These are phyloP conservation scores for Ambrosia artemisiifolia DNA, from an alignment of 129 eudicot genomes.

Conservation along the genomic window DNA sequence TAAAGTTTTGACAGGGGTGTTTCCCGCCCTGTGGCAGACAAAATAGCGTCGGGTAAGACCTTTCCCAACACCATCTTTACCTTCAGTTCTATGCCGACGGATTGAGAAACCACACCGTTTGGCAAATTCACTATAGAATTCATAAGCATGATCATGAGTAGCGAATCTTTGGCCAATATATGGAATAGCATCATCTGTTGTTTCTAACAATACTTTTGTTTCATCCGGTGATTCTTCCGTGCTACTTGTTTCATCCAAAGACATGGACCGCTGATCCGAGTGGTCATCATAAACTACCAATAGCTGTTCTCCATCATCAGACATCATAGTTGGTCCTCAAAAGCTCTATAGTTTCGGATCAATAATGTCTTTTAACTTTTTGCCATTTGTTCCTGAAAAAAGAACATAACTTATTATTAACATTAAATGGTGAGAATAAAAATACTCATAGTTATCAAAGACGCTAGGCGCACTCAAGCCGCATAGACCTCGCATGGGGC, in stretches of 20 bases:
- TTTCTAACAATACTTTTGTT: conserved; percentile 61
- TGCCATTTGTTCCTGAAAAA: conserved; percentile 32
- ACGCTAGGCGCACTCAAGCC: background rate
- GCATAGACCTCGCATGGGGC: no score
- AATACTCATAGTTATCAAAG: background rate
- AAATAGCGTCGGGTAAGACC: conserved; percentile 97
- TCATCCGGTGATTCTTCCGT: conserved; percentile 91
- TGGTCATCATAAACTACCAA: conserved; percentile 76
- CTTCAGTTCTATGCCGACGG: conserved; percentile 97
- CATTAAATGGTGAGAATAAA: background rate
- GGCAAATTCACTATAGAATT: conserved; percentile 92
- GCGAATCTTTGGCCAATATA: conserved; percentile 88
- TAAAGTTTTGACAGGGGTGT: conserved; percentile 70
- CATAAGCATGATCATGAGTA: conserved; percentile 89
- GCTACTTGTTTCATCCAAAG: conserved; percentile 88
- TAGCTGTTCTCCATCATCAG: conserved; percentile 67
- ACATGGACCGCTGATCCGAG: conserved; percentile 87
- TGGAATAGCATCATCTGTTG: conserved; percentile 55
- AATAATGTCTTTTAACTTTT: background rate
- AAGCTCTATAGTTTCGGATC: conserved; percentile 10
- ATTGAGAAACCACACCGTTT: conserved; percentile 87
- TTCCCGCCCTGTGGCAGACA: conserved; percentile 98
- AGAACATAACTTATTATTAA: background rate
- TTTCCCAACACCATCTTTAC: conserved; percentile 98
- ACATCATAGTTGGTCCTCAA: conserved; percentile 43